phyloP scores from a whole-genome alignment of 768 basidiomycete genomes.

The Paxillus ammoniavirescens region DNA sequence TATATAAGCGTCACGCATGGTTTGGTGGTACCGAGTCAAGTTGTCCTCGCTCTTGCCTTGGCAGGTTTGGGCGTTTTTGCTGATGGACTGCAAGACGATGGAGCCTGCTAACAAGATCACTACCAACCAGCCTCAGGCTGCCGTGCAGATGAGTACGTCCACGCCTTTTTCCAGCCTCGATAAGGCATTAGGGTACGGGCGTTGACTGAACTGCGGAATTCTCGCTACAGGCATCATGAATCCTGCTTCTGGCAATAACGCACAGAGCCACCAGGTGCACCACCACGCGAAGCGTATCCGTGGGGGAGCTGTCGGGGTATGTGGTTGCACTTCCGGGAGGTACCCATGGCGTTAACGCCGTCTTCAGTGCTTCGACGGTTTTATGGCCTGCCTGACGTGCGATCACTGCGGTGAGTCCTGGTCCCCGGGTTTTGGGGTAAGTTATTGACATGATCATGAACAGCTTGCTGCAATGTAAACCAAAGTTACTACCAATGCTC shows the following conservation, averaged over 20 bases:
- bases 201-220: background rate
- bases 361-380: slow-evolving; percentile 55
- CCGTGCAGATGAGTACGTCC: slow-evolving; percentile 61
- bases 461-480: slow-evolving; percentile 70
- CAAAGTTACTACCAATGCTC: background rate
- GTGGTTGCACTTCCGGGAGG: background rate
- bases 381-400: slow-evolving; percentile 66
- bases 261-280: slow-evolving; percentile 40
- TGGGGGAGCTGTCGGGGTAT: slow-evolving; percentile 68
- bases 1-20: no score
- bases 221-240: slow-evolving; percentile 42
- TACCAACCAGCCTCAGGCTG: slow-evolving; percentile 56
- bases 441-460: background rate
- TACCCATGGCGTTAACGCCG: background rate
- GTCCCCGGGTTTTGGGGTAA: background rate
- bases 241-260: slow-evolving; percentile 36
- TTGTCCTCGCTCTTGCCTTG: no score
- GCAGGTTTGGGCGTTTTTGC: no score
- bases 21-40: no score
- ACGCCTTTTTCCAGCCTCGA: no score
- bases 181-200: background rate
- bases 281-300: slow-evolving; percentile 57
- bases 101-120: slow-evolving; percentile 33
- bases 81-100: slow-evolving; percentile 20
- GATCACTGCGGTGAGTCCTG: slow-evolving; percentile 49